These are phyloP conservation scores for Leccinum truebloodii DNA, from an alignment of 768 basidiomycete genomes.

Conservation along the genomic window DNA sequence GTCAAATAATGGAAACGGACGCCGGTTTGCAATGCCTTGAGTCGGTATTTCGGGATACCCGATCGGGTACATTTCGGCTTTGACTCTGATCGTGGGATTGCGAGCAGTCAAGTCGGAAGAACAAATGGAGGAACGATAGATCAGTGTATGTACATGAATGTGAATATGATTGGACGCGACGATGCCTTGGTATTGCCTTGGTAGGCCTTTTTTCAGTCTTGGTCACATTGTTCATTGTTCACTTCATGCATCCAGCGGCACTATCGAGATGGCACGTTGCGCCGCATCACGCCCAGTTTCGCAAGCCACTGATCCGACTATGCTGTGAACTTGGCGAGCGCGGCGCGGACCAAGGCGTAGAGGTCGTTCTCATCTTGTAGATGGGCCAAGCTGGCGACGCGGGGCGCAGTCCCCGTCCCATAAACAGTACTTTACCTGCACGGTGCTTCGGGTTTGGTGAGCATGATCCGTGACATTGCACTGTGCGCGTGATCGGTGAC, in stretches of 20 bases:
- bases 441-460: neutral
- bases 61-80: neutral
- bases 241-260: too few relatives aligned
- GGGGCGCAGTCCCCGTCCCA: neutral
- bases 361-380: too few relatives aligned
- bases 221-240: too few relatives aligned
- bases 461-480: neutral
- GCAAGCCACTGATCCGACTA: too few relatives aligned
- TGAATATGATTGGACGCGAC: neutral
- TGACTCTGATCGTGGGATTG: neutral
- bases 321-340: too few relatives aligned
- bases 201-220: neutral
- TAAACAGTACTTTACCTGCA: neutral
- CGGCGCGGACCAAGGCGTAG: too few relatives aligned
- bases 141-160: neutral
- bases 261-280: too few relatives aligned
- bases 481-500: neutral
- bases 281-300: too few relatives aligned
- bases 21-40: neutral
- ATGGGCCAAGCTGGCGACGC: too few relatives aligned
- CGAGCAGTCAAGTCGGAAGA: too few relatives aligned
- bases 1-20: neutral
- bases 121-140: neutral
- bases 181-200: neutral
- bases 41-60: neutral